Conservation (phyloP, 108 stramenopile species). For the Chaetoceros muelleri region DNA sequence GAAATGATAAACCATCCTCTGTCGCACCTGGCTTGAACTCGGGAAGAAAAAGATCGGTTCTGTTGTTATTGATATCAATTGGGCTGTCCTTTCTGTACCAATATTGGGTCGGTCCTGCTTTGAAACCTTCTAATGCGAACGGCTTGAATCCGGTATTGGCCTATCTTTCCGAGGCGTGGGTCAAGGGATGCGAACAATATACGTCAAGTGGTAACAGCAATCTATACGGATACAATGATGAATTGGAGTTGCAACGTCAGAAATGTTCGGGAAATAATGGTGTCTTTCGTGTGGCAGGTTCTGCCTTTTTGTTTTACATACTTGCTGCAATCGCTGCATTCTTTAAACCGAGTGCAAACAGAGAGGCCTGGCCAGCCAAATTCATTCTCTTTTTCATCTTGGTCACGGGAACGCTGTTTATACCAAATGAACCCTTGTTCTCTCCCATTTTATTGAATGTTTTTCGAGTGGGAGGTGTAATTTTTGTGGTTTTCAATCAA, state of each 20-base stretch:
- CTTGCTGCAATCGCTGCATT: slow-evolving; percentile 42
- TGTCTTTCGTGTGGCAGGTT: slow-evolving; percentile 64
- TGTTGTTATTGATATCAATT: slow-evolving; percentile 47
- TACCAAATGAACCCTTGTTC: slow-evolving; percentile 48
- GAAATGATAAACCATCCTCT: slow-evolving; percentile 77
- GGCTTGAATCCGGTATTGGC: slow-evolving; percentile 41
- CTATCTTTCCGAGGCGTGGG: slow-evolving; percentile 48
- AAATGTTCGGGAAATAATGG: slow-evolving; percentile 76
- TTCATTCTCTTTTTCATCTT: slow-evolving; percentile 50
- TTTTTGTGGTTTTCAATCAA: slow-evolving; percentile 70
- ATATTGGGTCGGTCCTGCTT: slow-evolving; percentile 55
- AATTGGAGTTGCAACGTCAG: slow-evolving; percentile 11
- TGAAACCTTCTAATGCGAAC: slow-evolving; percentile 22
- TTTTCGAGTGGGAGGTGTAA: slow-evolving; percentile 48
- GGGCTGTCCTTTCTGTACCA: slow-evolving; percentile 58
- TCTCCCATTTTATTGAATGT: slow-evolving; percentile 44
- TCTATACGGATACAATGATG: too few relatives aligned
- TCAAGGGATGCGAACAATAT: slow-evolving; percentile 47
- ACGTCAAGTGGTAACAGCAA: slow-evolving; percentile 12
- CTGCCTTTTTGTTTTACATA: slow-evolving; percentile 53
- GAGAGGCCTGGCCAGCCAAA: slow-evolving; percentile 74
- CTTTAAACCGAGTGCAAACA: slow-evolving; percentile 38
- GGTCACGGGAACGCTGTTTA: slow-evolving; percentile 42
- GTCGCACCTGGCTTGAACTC: slow-evolving; percentile 51
- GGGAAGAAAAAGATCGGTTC: slow-evolving; percentile 72